phyloP scores from a whole-genome alignment of 78 protist species.

The Dictyostelium discoideum region DNA sequence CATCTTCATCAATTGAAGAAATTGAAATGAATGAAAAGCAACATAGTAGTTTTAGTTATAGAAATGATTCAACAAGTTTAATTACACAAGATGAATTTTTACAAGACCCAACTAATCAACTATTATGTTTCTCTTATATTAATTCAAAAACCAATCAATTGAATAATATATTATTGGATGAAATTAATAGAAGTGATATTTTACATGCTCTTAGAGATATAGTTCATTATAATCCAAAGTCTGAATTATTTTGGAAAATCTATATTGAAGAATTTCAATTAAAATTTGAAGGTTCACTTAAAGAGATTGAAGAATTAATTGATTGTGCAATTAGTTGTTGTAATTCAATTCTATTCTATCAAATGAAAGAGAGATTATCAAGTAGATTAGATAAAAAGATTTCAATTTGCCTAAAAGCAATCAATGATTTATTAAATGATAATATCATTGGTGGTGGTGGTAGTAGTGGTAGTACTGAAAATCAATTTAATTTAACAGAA shows the following conservation, averaged over 20 bases:
- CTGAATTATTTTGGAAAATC: slow-evolving; percentile 50
- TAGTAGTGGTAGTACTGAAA: neutral
- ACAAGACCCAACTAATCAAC: neutral
- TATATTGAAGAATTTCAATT: slow-evolving; percentile 38
- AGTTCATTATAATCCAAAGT: slow-evolving; percentile 5
- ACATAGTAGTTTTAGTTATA: neutral
- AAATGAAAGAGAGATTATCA: slow-evolving; percentile 18
- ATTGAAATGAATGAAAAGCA: neutral
- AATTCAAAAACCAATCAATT: neutral
- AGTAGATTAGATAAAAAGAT: slow-evolving; percentile 23
- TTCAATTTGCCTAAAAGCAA: neutral
- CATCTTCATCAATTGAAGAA: neutral
- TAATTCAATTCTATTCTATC: slow-evolving; percentile 7
- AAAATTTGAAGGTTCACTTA: slow-evolving; percentile 27
- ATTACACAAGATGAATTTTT: neutral
- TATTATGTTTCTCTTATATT: slow-evolving; percentile 19
- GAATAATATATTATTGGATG: neutral
- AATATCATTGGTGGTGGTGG: too few relatives aligned
- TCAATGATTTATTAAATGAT: neutral
- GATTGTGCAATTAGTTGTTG: neutral
- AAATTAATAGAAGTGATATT: slow-evolving; percentile 14
- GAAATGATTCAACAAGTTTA: neutral
- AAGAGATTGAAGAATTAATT: slow-evolving; percentile 32
- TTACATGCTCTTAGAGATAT: neutral
- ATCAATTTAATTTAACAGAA: neutral